These are phyloP conservation scores for Allium fistulosum DNA, from an alignment of 106 monocot species.

Conservation along the genomic window DNA sequence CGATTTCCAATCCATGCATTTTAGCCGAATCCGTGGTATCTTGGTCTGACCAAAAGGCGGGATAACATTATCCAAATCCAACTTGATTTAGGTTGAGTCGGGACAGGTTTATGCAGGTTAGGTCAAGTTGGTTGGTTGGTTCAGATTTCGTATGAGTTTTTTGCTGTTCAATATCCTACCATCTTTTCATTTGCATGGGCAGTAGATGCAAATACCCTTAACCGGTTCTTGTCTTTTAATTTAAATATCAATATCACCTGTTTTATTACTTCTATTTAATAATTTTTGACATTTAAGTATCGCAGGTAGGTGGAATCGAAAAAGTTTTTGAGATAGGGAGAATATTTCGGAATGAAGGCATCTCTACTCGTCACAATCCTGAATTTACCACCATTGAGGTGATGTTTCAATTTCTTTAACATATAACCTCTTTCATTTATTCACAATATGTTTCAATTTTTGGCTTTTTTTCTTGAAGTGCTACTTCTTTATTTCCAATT, in stretches of 20 bases:
- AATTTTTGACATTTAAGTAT: conserved; percentile 4
- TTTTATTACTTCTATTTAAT: neutral
- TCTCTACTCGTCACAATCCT: conserved; percentile 99
- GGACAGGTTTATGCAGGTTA: no score
- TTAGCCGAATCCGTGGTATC: no score
- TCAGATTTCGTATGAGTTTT: no score
- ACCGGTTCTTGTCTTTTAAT: neutral
- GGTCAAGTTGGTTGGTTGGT: no score
- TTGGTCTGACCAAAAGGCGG: no score
- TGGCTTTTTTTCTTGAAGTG: neutral
- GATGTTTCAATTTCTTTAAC: conserved; percentile 3
- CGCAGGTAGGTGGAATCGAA: conserved; percentile 92
- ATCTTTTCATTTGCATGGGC: no score
- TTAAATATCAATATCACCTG: neutral
- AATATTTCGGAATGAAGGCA: conserved; percentile 99
- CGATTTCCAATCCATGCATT: no score
- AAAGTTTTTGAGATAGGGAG: conserved; percentile 96
- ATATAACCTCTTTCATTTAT: no score
- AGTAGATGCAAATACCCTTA: neutral
- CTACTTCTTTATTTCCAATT: neutral
- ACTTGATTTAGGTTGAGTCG: no score
- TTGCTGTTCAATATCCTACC: no score
- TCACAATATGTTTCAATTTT: neutral
- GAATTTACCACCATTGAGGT: conserved; percentile 99
- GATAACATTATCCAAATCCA: no score